Evolutionary conservation across 2,329 filamentous ascomycete species (phyloP), one percentile per base, ranked within the genome.

Genomic region (Fusarium austroafricanum): DNA sequence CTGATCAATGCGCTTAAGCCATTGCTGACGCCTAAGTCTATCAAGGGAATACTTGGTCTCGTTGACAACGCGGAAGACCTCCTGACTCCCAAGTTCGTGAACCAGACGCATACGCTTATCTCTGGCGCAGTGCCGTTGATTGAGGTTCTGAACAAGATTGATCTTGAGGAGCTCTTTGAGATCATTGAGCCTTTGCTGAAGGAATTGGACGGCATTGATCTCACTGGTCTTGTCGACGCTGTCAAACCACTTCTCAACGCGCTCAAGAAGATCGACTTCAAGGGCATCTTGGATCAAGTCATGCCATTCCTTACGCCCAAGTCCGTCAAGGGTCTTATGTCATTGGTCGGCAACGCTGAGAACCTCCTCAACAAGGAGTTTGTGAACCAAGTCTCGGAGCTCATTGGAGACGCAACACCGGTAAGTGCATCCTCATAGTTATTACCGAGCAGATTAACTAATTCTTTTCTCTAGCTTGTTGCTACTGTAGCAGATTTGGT

Each of bases 301-400:
- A 71, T 75, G 57, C 81, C 81, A 23, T 74, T 83, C 33, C 76
- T 83, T 39, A 82, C 80, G 5, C 80, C 80, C 29, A 78, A 78
- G 68, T 76, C 75, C 28, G 68, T 83, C 17, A 53, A 81, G 18
- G 70, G 43, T 6, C 71, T 83, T 6, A 63, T 83, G 10, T 35
- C 52, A 15, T 8, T 64, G n/a, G 61, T 64, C 7, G 74, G 71
- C 26, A 82, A 83, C 31, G 81, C 80, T 1, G 77, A 79, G 53
- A 60, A 70, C 23, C 69, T 83, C 15, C 66, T 83, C 9, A 79
- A 75, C 6, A 65, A 75, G 28, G 73, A 75, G 2, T 83, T 83
- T 65, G 79, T 83, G 9, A 74, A 76, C 20, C 79, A 83, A 62
- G 81, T 80, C 37, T 75, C 75, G 4, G 81, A 83, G 55, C 70